Evolutionary conservation across 306 rosid species (phyloP).

Genomic region (Rosa rugosa): DNA sequence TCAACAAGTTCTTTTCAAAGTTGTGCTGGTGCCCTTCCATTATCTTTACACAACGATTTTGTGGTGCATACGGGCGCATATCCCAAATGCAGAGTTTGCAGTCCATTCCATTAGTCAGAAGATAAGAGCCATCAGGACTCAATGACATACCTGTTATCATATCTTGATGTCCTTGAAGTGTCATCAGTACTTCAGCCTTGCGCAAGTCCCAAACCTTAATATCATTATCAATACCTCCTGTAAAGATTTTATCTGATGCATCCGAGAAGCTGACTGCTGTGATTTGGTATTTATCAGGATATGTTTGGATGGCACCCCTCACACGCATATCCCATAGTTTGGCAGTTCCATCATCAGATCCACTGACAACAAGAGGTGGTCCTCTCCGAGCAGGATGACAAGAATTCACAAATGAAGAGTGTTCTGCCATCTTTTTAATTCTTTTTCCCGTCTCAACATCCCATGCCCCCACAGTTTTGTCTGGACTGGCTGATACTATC

Average conservation of each 20-base stretch:
- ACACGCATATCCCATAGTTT: constrained; percentile 98
- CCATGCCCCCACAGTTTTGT: constrained; percentile 92
- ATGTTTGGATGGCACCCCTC: constrained; percentile 94
- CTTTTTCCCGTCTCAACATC: constrained; percentile 92
- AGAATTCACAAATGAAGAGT: constrained; percentile 83
- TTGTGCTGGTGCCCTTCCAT: constrained; percentile 96
- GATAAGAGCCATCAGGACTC: constrained; percentile 99
- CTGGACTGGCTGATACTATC: constrained; percentile 84
- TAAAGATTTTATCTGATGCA: constrained; percentile 90
- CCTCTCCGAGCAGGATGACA: constrained; percentile 97
- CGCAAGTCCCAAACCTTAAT: constrained; percentile 94
- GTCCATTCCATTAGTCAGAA: constrained; percentile 95
- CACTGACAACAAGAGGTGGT: constrained; percentile 88
- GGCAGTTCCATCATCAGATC: constrained; percentile 95
- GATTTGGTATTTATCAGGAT: constrained; percentile 90
- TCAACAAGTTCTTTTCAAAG: constrained; percentile 83
- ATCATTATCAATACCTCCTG: constrained; percentile 91
- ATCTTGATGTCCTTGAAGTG: constrained; percentile 95
- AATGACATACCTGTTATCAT: constrained; percentile 93
- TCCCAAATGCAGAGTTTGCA: constrained; percentile 97
- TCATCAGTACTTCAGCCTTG: constrained; percentile 85
- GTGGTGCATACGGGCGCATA: constrained; percentile 96
- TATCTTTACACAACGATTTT: constrained; percentile 89
- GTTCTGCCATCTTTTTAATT: constrained; percentile 93
- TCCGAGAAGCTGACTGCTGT: constrained; percentile 89